Evolutionary conservation across 2,329 filamentous ascomycete species (phyloP), one percentile per base, ranked within the genome.

Genomic region (Decorospora gaudefroyi): DNA sequence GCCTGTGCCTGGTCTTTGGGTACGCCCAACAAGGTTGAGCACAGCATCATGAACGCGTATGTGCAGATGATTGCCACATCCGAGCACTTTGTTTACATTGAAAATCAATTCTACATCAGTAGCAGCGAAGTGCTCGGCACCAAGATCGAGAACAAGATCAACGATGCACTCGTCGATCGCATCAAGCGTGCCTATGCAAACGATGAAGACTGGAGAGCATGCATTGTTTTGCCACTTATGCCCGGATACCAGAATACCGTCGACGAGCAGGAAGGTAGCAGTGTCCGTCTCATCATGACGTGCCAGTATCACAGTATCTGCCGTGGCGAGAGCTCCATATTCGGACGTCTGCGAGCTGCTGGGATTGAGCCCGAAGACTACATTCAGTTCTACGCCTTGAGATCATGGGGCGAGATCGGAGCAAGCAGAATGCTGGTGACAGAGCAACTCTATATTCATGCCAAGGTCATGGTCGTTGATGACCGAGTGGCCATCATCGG

Each of bases 241-340:
- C 93, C 93, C n/a, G 93, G 93, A 2, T 99, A 97, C 72, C 91
- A 97, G 71, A 96, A 95, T 63, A 95, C 90, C 0, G 92, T 99
- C 13, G 90, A 96, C 57, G 86, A 90, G 54, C 88, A 93, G 60
- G 92, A 96, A 57, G 93, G 93, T 27, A 96, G 89, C 23, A 96
- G 91, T 72, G 88, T 99, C 28, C 85, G 93, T 42, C 75, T 97
- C 51, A 99, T 97, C 68, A 90, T 99, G 82, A 90, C 95, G 71
- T 96, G 91, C 66, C 93, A 99, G 71, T 97, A 90, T 71, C 86
- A 89, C 55, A 96, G 91, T 69, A 97, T 99, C 56, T 96, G 90
- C 65, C 86, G 93, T 55, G 93, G 93, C 11, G 88, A 95, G 46
- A 81, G 85, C 13, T 96, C 91, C 2, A 95, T 99, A 51, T 97